Evolutionary conservation across 2,329 filamentous ascomycete genomes (phyloP).

Genomic region (Chaetomiaceae sp.): DNA sequence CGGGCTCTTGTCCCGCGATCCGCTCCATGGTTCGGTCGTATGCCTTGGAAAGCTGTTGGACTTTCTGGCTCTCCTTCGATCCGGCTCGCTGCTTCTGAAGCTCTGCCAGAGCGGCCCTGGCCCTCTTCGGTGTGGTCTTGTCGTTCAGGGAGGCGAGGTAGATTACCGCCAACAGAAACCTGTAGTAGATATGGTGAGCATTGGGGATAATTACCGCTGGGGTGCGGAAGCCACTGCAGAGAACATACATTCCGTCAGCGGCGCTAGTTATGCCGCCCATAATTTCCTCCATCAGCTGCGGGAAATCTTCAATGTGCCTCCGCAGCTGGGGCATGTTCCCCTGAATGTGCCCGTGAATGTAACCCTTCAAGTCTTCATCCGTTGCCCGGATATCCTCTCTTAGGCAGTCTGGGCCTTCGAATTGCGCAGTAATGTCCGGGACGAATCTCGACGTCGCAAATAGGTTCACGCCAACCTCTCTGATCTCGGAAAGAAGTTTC

Average conservation of each 20-base stretch:
- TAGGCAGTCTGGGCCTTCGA: neutral
- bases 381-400: conserved; percentile 16
- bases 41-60: conserved; percentile 26
- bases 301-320: neutral
- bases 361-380: conserved; percentile 11
- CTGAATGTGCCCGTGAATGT: conserved; percentile 4
- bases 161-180: conserved; percentile 13
- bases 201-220: too few species aligned
- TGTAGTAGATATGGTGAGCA: neutral
- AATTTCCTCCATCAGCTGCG: conserved; percentile 12
- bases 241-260: conserved; percentile 19
- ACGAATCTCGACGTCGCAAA: conserved; percentile 36
- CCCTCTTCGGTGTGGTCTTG: neutral
- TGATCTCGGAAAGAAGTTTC: conserved; percentile 17
- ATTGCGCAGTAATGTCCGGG: conserved; percentile 29
- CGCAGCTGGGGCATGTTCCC: neutral
- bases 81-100: conserved; percentile 21
- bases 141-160: neutral
- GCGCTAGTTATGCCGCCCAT: conserved; percentile 7
- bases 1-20: conserved; percentile 31
- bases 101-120: neutral
- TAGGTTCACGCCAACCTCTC: conserved; percentile 9
- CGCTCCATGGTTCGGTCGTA: conserved; percentile 34
- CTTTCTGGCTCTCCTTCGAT: neutral
- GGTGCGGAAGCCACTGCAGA: neutral